A percentile compares a stretch with the other conserved stretches of the same genome.
Conservation (phyloP, 805 yeast genomes). For the Teunomyces lycoperdinae region DNA sequence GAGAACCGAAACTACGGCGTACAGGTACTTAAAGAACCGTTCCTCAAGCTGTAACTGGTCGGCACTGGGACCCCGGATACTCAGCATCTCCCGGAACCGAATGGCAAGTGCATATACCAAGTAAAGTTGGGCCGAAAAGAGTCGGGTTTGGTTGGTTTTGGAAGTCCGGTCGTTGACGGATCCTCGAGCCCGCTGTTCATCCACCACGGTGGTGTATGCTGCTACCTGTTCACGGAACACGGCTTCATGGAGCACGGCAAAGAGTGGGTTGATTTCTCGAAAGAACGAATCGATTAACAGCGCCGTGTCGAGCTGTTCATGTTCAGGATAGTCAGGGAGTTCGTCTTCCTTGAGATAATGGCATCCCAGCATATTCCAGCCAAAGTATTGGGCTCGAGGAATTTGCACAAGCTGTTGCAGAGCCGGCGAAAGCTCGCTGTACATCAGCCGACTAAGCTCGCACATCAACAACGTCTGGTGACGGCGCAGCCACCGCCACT, state of each 20-base stretch:
- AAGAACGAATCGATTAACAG: slow-evolving; percentile 42
- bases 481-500: slow-evolving; percentile 48
- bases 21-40: slow-evolving; percentile 31
- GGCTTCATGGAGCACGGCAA: slow-evolving; percentile 50
- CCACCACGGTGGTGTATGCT: slow-evolving; percentile 16
- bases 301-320: slow-evolving; percentile 10
- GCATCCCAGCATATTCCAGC: slow-evolving; percentile 65
- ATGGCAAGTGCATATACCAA: slow-evolving; percentile 49
- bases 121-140: slow-evolving; percentile 52
- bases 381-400: slow-evolving; percentile 61
- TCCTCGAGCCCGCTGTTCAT: slow-evolving; percentile 9
- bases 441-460: slow-evolving; percentile 35
- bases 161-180: slow-evolving; percentile 16
- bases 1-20: slow-evolving; percentile 29
- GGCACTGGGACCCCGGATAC: slow-evolving; percentile 27
- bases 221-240: slow-evolving; percentile 51
- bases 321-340: slow-evolving; percentile 33
- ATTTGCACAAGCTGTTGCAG: slow-evolving; percentile 32
- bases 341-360: slow-evolving; percentile 40
- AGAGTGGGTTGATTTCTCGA: slow-evolving; percentile 50
- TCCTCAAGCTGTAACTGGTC: slow-evolving; percentile 30
- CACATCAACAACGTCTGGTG: slow-evolving; percentile 43
- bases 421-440: slow-evolving; percentile 30
- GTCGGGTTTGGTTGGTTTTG: slow-evolving; percentile 35
- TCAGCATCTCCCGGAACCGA: slow-evolving; percentile 46